Evolutionary conservation across 352 stramenopile genomes (phyloP).

Genomic region (Phytopythium helicoides): DNA sequence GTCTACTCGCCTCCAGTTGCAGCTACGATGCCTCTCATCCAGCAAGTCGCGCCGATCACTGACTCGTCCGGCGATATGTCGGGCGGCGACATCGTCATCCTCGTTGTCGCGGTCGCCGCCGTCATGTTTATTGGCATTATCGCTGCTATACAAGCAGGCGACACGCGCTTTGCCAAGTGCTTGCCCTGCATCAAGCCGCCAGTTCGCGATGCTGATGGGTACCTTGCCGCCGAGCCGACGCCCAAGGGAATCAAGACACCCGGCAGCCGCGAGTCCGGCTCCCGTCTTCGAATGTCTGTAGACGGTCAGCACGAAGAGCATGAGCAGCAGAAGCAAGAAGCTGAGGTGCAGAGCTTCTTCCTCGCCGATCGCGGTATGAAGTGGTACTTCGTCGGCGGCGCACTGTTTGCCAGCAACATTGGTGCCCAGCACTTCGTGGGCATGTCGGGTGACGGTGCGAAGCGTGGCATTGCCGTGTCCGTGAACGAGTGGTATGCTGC

Average conservation of each 20-base stretch:
- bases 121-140: slow-evolving; percentile 33
- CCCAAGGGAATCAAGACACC: slow-evolving; percentile 28
- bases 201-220: slow-evolving; percentile 10
- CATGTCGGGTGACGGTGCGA: slow-evolving; percentile 60
- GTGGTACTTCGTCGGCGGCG: slow-evolving; percentile 62
- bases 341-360: slow-evolving; percentile 54
- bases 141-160: slow-evolving; percentile 32
- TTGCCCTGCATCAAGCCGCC: slow-evolving; percentile 27
- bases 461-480: slow-evolving; percentile 50
- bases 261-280: slow-evolving; percentile 19
- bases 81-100: slow-evolving; percentile 28
- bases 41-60: slow-evolving; percentile 16
- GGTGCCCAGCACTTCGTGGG: slow-evolving; percentile 69
- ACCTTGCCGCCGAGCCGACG: slow-evolving; percentile 21
- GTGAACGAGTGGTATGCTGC: slow-evolving; percentile 69
- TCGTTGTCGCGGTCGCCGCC: slow-evolving; percentile 24
- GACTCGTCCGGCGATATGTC: slow-evolving; percentile 31
- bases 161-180: slow-evolving; percentile 32
- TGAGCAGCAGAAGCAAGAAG: slow-evolving; percentile 21
- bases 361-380: slow-evolving; percentile 63
- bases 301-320: slow-evolving; percentile 18
- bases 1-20: too few relatives aligned
- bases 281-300: slow-evolving; percentile 22
- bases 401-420: slow-evolving; percentile 68
- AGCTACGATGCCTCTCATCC: too few relatives aligned